Base-by-base conservation (phyloP, 129 eudicot genomes). In the Ambrosia artemisiifolia region DNA sequence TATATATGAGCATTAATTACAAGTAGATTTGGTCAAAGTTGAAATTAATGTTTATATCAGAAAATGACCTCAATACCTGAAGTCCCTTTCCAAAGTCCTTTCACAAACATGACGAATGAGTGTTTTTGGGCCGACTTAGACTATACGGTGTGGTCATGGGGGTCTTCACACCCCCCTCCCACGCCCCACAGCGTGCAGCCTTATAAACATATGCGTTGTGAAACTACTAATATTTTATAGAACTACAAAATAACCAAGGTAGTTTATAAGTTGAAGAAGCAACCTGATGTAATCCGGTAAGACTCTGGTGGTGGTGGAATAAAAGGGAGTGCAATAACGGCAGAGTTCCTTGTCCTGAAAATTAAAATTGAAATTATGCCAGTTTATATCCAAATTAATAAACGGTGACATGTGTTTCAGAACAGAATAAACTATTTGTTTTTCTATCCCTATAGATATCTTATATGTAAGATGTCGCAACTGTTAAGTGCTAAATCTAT, bases 1-100 rank as follows among this genome's bases (percentile, higher is more conserved):
- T 60, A 59, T 28, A 54, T 65, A 11, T 42, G 48, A 75, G 74
- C 80, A 75, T 66, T 59, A 7, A 73, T 11, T 62, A 24, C 62
- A 62, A 3, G 44, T 6, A 24, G 69, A 73, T 48, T 44, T 48
- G 40, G 63, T 62, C 63, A 44, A 43, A 73, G 4, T 74, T 63
- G 55, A 16, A 74, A 51, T 40, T 71, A 8, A 71, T 40, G 66
- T 56, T 56, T 33, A 46, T 16, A 7, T 48, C 11, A 50, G 63
- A 40, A 44, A 71, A 42, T 73, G 17, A 73, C 46, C 61, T 30
- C 4, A 5, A 32, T 43, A 28, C 28, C 5, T 19, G 5, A 13
- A 18, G 62, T 49, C 61, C 50, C 61, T 46, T 5, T 40, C 38
- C 7, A 38, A 35, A 38, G 43, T 73, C 69, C 63, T 7, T 61